A percentile compares a stretch with the other conserved stretches of the same genome.
Evolutionary conservation across 176 grass and related monocot species (phyloP).

Genomic region (Leersia perrieri): DNA sequence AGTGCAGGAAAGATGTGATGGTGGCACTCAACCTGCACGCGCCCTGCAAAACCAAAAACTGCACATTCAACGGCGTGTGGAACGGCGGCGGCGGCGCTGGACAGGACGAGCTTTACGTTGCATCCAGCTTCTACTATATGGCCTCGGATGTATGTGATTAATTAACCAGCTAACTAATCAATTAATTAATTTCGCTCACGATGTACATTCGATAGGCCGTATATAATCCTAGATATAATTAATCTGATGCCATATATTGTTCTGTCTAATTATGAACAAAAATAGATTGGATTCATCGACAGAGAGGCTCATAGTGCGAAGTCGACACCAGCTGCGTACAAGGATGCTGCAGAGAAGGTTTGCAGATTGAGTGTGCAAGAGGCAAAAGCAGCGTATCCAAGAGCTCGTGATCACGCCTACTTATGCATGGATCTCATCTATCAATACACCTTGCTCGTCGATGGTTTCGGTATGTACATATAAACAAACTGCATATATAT

Average conservation of each 20-base stretch:
- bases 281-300: slow-evolving; percentile 27
- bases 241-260: too few relatives aligned
- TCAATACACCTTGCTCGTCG: slow-evolving; percentile 53
- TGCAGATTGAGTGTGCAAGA: background rate
- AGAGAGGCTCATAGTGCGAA: slow-evolving; percentile 8
- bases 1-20: slow-evolving; percentile 16
- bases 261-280: too few relatives aligned
- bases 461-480: slow-evolving; percentile 45
- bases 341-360: background rate
- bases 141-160: background rate
- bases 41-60: slow-evolving; percentile 9
- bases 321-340: slow-evolving; percentile 11
- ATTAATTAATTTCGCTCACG: too few relatives aligned
- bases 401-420: slow-evolving; percentile 14
- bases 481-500: too few relatives aligned
- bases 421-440: slow-evolving; percentile 57
- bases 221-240: too few relatives aligned
- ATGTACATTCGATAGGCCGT: too few relatives aligned
- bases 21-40: background rate
- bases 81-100: slow-evolving; percentile 37
- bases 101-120: background rate
- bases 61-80: slow-evolving; percentile 36
- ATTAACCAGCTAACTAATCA: too few relatives aligned
- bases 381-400: slow-evolving; percentile 25
- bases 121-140: slow-evolving; percentile 17